These are phyloP conservation scores for Biscogniauxia mediterranea DNA, from an alignment of 2,329 filamentous ascomycete genomes.

Conservation along the genomic window DNA sequence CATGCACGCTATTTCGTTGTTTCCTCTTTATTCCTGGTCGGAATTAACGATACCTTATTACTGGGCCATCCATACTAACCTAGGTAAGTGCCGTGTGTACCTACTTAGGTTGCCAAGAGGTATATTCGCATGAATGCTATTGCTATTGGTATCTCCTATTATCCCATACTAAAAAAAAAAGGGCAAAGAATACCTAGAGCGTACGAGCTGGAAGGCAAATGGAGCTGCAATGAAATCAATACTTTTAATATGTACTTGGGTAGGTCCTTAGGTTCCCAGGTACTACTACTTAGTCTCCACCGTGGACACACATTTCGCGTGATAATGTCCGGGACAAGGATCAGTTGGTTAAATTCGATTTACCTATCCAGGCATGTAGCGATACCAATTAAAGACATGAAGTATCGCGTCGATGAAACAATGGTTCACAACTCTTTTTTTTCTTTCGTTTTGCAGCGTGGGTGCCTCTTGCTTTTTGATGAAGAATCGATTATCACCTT, in stretches of 20 bases:
- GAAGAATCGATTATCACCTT: background rate
- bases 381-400: background rate
- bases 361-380: background rate
- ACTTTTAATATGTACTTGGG: background rate
- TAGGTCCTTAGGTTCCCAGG: background rate
- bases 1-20: background rate
- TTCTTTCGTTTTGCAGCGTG: background rate
- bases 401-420: background rate
- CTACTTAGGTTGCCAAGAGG: too few species aligned
- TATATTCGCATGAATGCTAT: background rate
- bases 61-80: too few species aligned
- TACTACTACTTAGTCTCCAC: background rate
- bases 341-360: background rate
- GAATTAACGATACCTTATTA: too few species aligned
- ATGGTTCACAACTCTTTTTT: background rate
- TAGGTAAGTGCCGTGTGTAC: too few species aligned
- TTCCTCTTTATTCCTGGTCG: background rate
- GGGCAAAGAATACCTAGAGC: too few species aligned
- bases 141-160: background rate
- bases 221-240: background rate
- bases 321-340: background rate
- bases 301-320: background rate
- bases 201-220: background rate
- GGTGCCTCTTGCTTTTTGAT: background rate
- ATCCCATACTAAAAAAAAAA: too few species aligned